These are phyloP conservation scores for Phytophthora aleatoria DNA, from an alignment of 352 stramenopile genomes.

Conservation along the genomic window DNA sequence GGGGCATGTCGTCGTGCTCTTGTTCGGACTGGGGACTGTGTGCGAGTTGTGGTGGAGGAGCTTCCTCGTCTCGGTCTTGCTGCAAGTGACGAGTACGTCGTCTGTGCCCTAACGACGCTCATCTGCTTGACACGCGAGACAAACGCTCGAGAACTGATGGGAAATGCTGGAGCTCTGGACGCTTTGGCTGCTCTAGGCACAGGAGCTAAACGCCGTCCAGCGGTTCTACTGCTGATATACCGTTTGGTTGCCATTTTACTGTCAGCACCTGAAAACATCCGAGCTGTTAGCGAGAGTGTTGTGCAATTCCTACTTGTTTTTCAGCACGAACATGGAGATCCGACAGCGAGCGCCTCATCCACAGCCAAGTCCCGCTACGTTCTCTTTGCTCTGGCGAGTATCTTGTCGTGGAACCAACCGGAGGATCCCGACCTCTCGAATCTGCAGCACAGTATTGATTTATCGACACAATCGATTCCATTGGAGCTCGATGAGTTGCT, in stretches of 20 bases:
- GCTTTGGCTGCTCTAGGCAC: conserved; percentile 41
- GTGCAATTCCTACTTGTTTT: conserved; percentile 66
- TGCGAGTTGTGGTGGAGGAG: conserved; percentile 53
- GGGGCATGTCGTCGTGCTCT: conserved; percentile 50
- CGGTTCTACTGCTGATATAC: conserved; percentile 40
- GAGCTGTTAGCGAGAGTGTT: conserved; percentile 46
- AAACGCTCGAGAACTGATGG: conserved; percentile 49
- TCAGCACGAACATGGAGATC: conserved; percentile 22
- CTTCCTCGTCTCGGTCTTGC: conserved; percentile 32
- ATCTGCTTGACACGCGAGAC: conserved; percentile 38
- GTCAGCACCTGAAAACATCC: conserved; percentile 49
- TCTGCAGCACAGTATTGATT: background rate
- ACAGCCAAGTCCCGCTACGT: conserved; percentile 59
- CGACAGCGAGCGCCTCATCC: background rate
- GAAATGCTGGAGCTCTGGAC: conserved; percentile 39
- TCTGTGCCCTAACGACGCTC: conserved; percentile 47
- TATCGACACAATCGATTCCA: conserved; percentile 6
- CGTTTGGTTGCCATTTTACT: conserved; percentile 63
- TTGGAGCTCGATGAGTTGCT: conserved; percentile 51
- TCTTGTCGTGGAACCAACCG: conserved; percentile 66
- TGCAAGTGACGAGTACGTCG: conserved; percentile 38
- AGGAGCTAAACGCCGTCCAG: conserved; percentile 8
- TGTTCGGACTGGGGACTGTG: conserved; percentile 44
- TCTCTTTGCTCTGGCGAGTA: conserved; percentile 60
- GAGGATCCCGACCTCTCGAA: conserved; percentile 17